Evolutionary conservation across 2,329 filamentous ascomycete genomes (phyloP), one percentile per base, ranked within the genome.

Genomic region (Fusarium sp.): DNA sequence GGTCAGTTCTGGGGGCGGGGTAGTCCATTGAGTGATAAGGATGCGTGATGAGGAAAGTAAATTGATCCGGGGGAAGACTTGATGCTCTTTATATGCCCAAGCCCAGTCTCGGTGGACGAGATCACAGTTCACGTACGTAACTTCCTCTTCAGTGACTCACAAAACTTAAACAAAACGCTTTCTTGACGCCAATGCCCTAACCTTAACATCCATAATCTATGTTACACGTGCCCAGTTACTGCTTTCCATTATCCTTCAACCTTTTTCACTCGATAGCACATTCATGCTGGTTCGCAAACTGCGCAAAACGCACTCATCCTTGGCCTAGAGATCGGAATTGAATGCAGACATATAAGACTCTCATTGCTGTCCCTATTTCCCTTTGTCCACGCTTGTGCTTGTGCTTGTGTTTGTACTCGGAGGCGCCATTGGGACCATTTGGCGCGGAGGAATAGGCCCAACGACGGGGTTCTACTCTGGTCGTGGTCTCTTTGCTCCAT

Each of bases 401-500:
- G 48, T 51, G 48, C 31, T 51, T 51, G 31, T 17, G 22, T 28
- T 33, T 22, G 28, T 15, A 13, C 41, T 55, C 28, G 39, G 49
- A 41, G 47, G 35, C n/a, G 28, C 33, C 41, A 26, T 55, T 42
- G 54, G 45, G 35, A 42, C 41, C n/a, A 24, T 24, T 24, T 38
- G 39, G 45, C 42, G 51, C 42, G n/a, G 38, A 47, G n/a, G 26
- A 18, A 17, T 31, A 33, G 45, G 41, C 13, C 41, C 48, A 54
- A 58, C 39, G 51, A 62, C 69, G 42, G 35, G 20, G 48, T 63
- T 55, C 81, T 85, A 88, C 80, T 95, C 94, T 69, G 93, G 93
- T 72, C 94, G 89, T 74, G 93, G 92, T 75, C 94, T 88, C 84
- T 96, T 96, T 7, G 91, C 91, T 36, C 93, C 93, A 76, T 96